These are phyloP conservation scores for Dictyostelium purpureum DNA, from an alignment of 78 protist genomes.

Conservation along the genomic window DNA sequence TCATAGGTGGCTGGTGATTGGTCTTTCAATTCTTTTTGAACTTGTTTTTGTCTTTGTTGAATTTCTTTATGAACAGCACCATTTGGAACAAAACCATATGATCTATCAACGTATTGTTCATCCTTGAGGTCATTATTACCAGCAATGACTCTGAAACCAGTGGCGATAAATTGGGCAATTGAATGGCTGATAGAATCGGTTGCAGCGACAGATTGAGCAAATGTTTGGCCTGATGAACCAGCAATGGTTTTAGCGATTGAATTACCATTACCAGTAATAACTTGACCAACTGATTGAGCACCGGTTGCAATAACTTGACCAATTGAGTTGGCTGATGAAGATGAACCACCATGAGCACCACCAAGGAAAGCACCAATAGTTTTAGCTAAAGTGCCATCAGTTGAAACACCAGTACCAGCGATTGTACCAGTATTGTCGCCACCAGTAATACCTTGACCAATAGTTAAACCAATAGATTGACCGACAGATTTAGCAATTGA, in stretches of 20 bases:
- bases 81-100: neutral
- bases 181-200: neutral
- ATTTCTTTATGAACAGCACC: neutral
- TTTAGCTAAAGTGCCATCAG: neutral
- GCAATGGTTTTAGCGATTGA: neutral
- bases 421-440: slow-evolving; percentile 24
- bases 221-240: neutral
- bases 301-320: slow-evolving; percentile 3
- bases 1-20: neutral
- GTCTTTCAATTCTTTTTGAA: neutral
- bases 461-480: neutral
- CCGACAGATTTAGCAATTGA: neutral
- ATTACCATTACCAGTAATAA: neutral
- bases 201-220: neutral
- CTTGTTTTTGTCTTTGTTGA: neutral
- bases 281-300: neutral
- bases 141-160: neutral
- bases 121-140: neutral
- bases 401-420: slow-evolving; percentile 5
- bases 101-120: neutral
- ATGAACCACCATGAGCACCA: slow-evolving; percentile 21
- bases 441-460: slow-evolving; percentile 42
- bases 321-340: slow-evolving; percentile 9
- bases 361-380: neutral
- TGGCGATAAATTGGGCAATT: neutral